Conservation (phyloP, 306 rosid species). For the Lupinus albus region DNA sequence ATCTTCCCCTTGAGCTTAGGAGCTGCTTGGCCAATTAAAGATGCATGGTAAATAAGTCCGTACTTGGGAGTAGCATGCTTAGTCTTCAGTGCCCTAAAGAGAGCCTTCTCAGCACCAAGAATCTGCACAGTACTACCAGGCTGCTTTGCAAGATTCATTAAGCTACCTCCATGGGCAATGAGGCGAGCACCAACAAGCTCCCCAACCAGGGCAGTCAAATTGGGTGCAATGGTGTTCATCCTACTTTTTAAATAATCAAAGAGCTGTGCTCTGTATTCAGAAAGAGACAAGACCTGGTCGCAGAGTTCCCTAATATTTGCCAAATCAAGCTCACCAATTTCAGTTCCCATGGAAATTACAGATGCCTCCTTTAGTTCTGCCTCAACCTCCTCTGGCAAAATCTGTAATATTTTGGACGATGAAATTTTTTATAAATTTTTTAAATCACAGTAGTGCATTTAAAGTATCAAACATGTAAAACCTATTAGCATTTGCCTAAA, state of each 20-base stretch:
- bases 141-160: constrained; percentile 92
- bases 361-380: constrained; percentile 76
- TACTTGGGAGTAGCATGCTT: constrained; percentile 94
- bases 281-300: constrained; percentile 87
- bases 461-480: too few relatives aligned
- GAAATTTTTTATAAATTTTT: too few relatives aligned
- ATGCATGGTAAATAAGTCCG: constrained; percentile 96
- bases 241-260: constrained; percentile 83
- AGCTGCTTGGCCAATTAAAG: constrained; percentile 90
- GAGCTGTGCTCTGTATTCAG: constrained; percentile 87
- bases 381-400: constrained; percentile 81
- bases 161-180: constrained; percentile 93
- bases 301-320: constrained; percentile 75
- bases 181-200: constrained; percentile 99
- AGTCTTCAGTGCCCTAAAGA: constrained; percentile 87
- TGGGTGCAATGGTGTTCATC: constrained; percentile 94
- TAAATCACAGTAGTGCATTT: not conserved
- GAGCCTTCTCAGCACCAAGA: constrained; percentile 97
- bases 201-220: constrained; percentile 90
- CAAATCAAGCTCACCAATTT: constrained; percentile 91
- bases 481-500: too few relatives aligned
- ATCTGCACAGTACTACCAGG: constrained; percentile 96
- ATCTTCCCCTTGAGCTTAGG: constrained; percentile 89
- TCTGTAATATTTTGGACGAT: constrained; percentile 41
- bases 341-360: constrained; percentile 96